A percentile compares a stretch with the other conserved stretches of the same genome.
Evolutionary conservation across 208 protist species (phyloP).

Genomic region (Trypanosoma caninum): DNA sequence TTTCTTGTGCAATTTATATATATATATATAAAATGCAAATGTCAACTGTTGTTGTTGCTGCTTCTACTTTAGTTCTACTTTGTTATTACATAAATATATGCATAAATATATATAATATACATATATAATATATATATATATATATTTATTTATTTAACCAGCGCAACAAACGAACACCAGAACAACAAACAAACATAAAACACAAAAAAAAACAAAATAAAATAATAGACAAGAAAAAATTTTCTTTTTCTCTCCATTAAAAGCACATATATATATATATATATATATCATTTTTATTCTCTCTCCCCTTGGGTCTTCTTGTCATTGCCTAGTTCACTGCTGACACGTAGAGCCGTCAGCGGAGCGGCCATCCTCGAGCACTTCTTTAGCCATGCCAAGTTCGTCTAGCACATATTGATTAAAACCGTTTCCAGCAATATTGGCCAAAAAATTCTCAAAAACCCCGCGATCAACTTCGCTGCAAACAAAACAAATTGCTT

Average conservation of each 20-base stretch:
- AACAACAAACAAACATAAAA: slow-evolving; percentile 8
- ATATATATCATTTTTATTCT: neutral
- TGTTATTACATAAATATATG: slow-evolving; percentile 11
- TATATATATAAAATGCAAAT: slow-evolving; percentile 23
- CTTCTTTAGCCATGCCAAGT: slow-evolving; percentile 62
- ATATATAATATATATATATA: slow-evolving; percentile 9
- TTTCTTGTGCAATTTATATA: neutral
- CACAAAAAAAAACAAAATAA: slow-evolving; percentile 22
- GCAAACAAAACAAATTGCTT: slow-evolving; percentile 81
- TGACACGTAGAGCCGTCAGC: slow-evolving; percentile 37
- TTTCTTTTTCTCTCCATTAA: neutral
- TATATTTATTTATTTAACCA: neutral
- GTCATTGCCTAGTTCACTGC: slow-evolving; percentile 1
- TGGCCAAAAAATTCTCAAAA: slow-evolving; percentile 60
- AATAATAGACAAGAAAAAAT: slow-evolving; percentile 3
- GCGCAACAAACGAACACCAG: neutral
- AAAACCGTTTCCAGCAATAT: slow-evolving; percentile 53
- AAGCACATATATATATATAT: neutral
- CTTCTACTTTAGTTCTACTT: too few relatives aligned
- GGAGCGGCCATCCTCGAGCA: slow-evolving; percentile 47
- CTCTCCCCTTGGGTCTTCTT: neutral
- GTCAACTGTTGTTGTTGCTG: too few relatives aligned
- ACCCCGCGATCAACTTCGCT: slow-evolving; percentile 59
- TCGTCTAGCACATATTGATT: slow-evolving; percentile 86
- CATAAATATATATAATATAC: neutral